Base-by-base conservation (phyloP, 495 filamentous ascomycete genomes). In the Rostrohypoxylon terebratum region DNA sequence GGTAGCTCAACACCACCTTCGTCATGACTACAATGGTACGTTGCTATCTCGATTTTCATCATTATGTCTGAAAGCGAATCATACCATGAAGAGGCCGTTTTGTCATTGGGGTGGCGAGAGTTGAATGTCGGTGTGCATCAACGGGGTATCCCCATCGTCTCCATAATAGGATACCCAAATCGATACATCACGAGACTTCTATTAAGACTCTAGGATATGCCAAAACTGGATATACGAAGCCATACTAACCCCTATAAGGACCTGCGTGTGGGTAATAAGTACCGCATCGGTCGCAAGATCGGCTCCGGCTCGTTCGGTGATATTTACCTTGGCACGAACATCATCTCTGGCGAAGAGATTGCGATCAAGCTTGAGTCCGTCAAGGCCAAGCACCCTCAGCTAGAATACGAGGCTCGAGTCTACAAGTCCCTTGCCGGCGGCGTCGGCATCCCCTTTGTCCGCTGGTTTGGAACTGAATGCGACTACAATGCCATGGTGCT, bases 401-500 rank as follows among this genome's bases (percentile, higher is more conserved):
- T 99, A 48, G 96, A 99, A 84, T 99, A 99, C 87, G 96, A 99
- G 81, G 96, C 96, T 65, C 94, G 96, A 69, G 96, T 99, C 79
- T 99, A 99, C 91, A 99, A 99, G 84, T 97, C 94, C 21, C 92
- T 99, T 64, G 96, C 96, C 58, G 96, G 96, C 71, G 96, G 96
- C 81, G 96, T 99, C 72, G 96, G 96, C 61, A 99, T 99, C 69
- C 96, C 96, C 44, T 99, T 99, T 77, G 96, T 99, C 74, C 93
- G 96, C 80, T 99, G 96, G 96, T 99, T 98, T 83, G 96, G 96
- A 70, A 99, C 96, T 63, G 96, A 99, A 83, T 99, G 96, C 83
- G 96, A 99, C 84, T 99, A 99, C 89, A 98, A 99, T 83, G 96
- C 96, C 77, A 99, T 99, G 96, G 96, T 99, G 54, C 91, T 99